Conservation (phyloP, 768 basidiomycete genomes). For the Tulasnella sp. region DNA sequence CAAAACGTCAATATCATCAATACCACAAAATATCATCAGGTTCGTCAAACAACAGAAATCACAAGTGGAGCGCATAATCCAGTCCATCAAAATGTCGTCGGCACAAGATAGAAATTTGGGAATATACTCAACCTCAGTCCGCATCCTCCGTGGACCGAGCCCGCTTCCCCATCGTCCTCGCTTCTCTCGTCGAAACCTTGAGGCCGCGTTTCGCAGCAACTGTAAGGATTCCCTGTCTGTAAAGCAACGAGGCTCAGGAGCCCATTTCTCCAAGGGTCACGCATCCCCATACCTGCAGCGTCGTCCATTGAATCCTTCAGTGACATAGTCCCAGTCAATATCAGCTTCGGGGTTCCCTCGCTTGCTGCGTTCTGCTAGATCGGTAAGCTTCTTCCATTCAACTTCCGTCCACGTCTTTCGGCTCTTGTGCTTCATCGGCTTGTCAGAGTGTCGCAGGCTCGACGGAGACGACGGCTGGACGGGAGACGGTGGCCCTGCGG, state of each 20-base stretch:
- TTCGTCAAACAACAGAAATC: no score
- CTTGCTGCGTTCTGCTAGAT: conserved; percentile 11
- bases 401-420: conserved; percentile 16
- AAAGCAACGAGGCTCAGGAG: not conserved
- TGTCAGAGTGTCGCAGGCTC: not conserved
- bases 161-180: conserved; percentile 15
- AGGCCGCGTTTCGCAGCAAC: conserved; percentile 15
- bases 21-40: no score
- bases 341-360: conserved; percentile 10
- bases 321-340: conserved; percentile 15
- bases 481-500: no score
- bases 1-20: no score
- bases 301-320: conserved; percentile 8
- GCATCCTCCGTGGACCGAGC: conserved; percentile 6
- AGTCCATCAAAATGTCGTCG: no score
- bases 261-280: not conserved
- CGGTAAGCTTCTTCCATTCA: conserved; percentile 16
- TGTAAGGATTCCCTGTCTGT: conserved; percentile 12
- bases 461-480: conserved; percentile 5
- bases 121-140: conserved; percentile 1
- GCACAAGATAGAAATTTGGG: no score
- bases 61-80: no score
- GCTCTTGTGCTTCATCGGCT: conserved; percentile 12
- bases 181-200: conserved; percentile 13
- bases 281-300: conserved; percentile 6